These are phyloP conservation scores for Apium graveolens DNA, from an alignment of 129 eudicot genomes.

Conservation along the genomic window DNA sequence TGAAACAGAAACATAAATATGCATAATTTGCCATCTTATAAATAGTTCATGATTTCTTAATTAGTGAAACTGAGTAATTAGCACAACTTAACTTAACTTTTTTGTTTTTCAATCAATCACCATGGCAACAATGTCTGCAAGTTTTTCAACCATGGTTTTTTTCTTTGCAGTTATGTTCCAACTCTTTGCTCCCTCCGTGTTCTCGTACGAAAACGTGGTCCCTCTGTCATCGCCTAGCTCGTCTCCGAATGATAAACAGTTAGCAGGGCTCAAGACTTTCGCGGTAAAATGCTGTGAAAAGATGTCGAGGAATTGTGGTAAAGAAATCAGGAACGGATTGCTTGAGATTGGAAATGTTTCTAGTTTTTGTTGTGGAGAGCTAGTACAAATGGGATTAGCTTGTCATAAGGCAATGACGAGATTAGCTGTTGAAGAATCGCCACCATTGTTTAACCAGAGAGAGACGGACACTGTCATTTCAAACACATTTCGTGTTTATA, in stretches of 20 bases:
- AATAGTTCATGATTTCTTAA: not conserved
- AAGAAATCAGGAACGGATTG: not conserved
- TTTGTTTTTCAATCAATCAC: not conserved
- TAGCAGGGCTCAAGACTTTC: not conserved
- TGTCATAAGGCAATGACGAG: not conserved
- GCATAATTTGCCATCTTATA: not conserved
- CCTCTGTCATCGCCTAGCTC: not conserved
- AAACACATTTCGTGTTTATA: not conserved
- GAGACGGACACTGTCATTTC: not conserved
- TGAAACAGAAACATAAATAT: not conserved
- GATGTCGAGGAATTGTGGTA: not conserved
- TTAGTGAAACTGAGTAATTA: no score
- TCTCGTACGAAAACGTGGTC: not conserved
- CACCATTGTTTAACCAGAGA: not conserved
- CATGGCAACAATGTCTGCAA: not conserved
- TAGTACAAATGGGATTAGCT: not conserved
- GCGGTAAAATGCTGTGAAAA: not conserved
- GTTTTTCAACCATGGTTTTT: not conserved
- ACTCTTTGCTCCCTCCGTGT: not conserved
- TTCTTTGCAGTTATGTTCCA: not conserved
- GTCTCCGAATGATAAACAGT: not conserved
- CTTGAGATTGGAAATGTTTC: slow-evolving; percentile 3
- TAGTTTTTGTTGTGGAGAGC: not conserved
- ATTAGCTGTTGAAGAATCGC: not conserved
- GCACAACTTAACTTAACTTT: not conserved